These are phyloP conservation scores for Pterocarpus macrocarpus DNA, from an alignment of 306 rosid genomes.

Conservation along the genomic window DNA sequence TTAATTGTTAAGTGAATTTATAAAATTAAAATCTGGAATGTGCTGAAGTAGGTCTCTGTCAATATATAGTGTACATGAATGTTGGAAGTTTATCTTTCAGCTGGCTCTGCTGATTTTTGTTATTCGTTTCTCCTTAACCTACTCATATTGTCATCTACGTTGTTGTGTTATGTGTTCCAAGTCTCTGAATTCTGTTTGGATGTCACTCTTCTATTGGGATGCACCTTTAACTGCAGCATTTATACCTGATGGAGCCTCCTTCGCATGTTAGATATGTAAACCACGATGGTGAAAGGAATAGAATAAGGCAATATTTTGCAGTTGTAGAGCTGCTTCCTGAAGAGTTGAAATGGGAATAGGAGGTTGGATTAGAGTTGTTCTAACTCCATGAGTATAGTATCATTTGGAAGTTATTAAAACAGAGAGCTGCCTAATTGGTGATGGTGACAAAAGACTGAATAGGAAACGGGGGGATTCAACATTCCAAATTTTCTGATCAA, in stretches of 20 bases:
- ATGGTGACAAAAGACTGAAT: background rate
- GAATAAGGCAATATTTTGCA: background rate
- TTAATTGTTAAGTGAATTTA: background rate
- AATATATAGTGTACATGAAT: background rate
- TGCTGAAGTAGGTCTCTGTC: constrained; percentile 15
- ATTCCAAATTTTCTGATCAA: background rate
- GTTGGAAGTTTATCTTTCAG: constrained; percentile 28
- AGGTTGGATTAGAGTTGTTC: constrained; percentile 26
- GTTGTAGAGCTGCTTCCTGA: constrained; percentile 23
- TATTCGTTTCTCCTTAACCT: background rate
- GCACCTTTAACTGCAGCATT: constrained; percentile 11
- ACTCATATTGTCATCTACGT: background rate
- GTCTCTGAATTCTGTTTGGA: too few relatives aligned
- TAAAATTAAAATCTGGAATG: constrained; percentile 11
- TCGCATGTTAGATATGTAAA: constrained; percentile 36
- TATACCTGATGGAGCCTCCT: background rate
- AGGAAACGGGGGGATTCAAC: background rate
- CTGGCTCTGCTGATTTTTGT: background rate
- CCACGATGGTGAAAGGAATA: constrained; percentile 7
- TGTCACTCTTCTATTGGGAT: constrained; percentile 14
- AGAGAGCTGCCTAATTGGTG: background rate
- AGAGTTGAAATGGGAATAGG: constrained; percentile 10
- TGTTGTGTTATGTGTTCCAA: background rate
- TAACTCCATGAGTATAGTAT: background rate
- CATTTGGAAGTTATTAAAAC: background rate